Evolutionary conservation across 306 rosid genomes (phyloP), one percentile per base, ranked within the genome.

Genomic region (Rosa persica): DNA sequence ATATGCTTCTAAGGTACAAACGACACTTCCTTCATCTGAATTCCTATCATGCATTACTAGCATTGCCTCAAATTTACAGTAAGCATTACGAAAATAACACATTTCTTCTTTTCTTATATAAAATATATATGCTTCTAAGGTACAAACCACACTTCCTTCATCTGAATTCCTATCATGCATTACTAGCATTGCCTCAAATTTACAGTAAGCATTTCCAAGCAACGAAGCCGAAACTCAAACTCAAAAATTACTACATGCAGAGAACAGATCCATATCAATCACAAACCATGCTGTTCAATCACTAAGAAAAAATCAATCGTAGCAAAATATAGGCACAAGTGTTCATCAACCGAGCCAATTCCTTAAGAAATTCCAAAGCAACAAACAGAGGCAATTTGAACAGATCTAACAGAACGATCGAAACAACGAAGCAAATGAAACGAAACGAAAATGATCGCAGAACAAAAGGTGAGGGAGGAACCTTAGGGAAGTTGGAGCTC

Each of bases 401-500:
- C 64, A 61, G 67, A 61, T 61, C 20, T 61, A 61, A 61, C 3
- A 46, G 15, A 46, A 12, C 3, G 49, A 46, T 5, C 13, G 2
- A 54, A 54, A 10, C 16, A 58, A 61, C 67, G 38, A 61, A 27
- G 38, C 6, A 61, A 25, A 57, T 1, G 30, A 61, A 61, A 60
- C 7, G 58, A n/a, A 60, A 61, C 3, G 55, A 22, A 60, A 57
- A 60, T 1, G 23, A 25, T 51, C n/a, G 20, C 8, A 3, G 36
- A 30, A 30, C 36, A 30, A 30, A 30, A 30, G 36, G 36, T 30
- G 36, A 30, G 36, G 55, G n/a, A 49, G 1, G 42, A 70, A 92
- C 93, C 96, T 87, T 93, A 68, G 97, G 96, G 86, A 90, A 92
- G 78, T 34, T 80, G 67, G 83, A 0, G 85, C 96, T 92, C 89